Percentiles rank a stretch among this genome's conserved stretches.
phyloP scores from a whole-genome alignment of 2,329 filamentous ascomycete species.

The Plenodomus tracheiphilus region DNA sequence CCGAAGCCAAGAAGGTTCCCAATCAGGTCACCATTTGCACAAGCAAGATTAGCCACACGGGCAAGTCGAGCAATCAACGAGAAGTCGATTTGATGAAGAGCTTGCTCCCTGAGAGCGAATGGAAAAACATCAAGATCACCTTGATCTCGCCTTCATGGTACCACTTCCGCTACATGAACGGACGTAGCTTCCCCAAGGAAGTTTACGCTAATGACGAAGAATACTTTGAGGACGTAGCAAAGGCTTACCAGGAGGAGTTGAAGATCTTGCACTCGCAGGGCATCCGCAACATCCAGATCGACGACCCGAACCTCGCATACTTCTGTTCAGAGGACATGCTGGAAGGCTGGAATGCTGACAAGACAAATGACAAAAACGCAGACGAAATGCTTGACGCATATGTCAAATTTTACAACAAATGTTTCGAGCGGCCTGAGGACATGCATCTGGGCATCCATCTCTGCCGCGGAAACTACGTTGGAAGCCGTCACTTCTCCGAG shows the following conservation, averaged over 20 bases:
- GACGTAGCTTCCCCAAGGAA: conserved; percentile 50
- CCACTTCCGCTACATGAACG: conserved; percentile 65
- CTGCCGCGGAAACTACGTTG: conserved; percentile 60
- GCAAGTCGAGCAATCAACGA: conserved; percentile 58
- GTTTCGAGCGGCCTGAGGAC: conserved; percentile 64
- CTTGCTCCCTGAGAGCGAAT: conserved; percentile 61
- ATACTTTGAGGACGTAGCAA: conserved; percentile 53
- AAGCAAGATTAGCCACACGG: conserved; percentile 61
- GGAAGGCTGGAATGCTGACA: conserved; percentile 57
- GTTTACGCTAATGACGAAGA: conserved; percentile 52
- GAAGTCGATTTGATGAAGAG: conserved; percentile 64
- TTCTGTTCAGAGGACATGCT: conserved; percentile 45
- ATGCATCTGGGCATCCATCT: conserved; percentile 78
- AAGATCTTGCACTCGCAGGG: conserved; percentile 52
- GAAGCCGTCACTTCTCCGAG: conserved; percentile 52
- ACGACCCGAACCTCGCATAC: conserved; percentile 54
- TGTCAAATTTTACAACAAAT: conserved; percentile 76
- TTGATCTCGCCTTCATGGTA: conserved; percentile 71
- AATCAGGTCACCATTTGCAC: conserved; percentile 61
- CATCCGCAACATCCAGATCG: conserved; percentile 54
- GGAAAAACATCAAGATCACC: conserved; percentile 70
- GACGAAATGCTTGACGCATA: conserved; percentile 76
- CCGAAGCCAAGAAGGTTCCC: conserved; percentile 58
- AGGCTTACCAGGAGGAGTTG: conserved; percentile 52
- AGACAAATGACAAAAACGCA: conserved; percentile 67